Base-by-base conservation (phyloP, 2,329 filamentous ascomycete species). In the Myriosclerotinia curreyana region DNA sequence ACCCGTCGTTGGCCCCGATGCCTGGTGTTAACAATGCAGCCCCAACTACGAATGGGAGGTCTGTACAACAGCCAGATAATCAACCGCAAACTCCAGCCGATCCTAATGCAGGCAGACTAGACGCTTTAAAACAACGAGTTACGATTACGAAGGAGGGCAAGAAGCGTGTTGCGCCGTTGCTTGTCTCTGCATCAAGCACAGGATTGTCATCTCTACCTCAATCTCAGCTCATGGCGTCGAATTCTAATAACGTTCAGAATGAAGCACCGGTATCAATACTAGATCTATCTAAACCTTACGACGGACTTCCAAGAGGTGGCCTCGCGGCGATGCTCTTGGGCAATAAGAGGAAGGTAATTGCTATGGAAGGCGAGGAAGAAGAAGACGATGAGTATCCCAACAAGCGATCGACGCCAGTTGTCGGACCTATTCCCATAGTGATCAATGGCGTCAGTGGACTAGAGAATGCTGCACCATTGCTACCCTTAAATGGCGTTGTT, bases 81-180 rank as follows among this genome's bases (percentile, higher is more conserved):
- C 71, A 77, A 48, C 52, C 71, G 22, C 62, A 67, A 62, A 44
- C 68, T 48, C 71, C 68, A 38, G 65, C 68, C 48, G 85, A 89
- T 69, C 80, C 82, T 14, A 84, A 83, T 68, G 79, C 80, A 65
- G 81, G 79, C 20, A 85, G 86, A 69, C 75, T 89, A 4, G 86
- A 89, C 69, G 83, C 84, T 67, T 78, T 98, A 68, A 98, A 98
- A 77, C 91, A 94, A 67, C 85, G 95, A 60, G 93, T 98, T 4
- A 97, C 94, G 0, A 88, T 97, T 66, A 96, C 92, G 0, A 98
- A 97, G 75, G 94, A 99, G 69, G 95, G 95, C 38, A 98, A 95
- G 78, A 99, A 99, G 79, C 86, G 95, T 62, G 94, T 99, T 63
- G 91, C 92, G 5, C 95, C 95, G 1, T 81, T 99, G 68, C 82